Evolutionary conservation across 768 basidiomycete species (phyloP).

Genomic region (Hemileccinum rubropunctum): DNA sequence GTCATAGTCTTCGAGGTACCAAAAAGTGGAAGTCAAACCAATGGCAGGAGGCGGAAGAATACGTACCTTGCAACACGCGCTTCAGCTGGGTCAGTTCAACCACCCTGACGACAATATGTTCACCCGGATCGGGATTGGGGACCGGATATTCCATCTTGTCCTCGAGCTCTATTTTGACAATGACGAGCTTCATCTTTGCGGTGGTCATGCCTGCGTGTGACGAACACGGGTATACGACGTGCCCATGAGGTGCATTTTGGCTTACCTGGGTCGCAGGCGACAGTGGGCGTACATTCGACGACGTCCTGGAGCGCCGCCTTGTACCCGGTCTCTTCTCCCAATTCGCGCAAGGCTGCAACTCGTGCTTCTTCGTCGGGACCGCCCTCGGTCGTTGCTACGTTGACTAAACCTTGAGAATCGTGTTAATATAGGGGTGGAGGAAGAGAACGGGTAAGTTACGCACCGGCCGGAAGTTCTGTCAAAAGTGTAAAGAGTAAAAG

Average conservation of each 20-base stretch:
- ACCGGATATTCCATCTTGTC: conserved; percentile 64
- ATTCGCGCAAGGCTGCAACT: conserved; percentile 79
- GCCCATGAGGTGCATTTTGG: neutral
- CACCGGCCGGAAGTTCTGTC: conserved; percentile 58
- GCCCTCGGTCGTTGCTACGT: conserved; percentile 45
- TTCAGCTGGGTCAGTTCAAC: conserved; percentile 67
- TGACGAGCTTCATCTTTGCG: conserved; percentile 87
- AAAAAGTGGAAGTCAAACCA: neutral
- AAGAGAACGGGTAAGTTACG: conserved; percentile 19
- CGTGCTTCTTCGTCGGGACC: conserved; percentile 62
- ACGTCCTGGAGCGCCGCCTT: conserved; percentile 53
- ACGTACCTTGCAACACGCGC: conserved; percentile 62
- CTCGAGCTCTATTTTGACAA: conserved; percentile 65
- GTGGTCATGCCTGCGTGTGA: conserved; percentile 79
- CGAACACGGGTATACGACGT: too few relatives aligned
- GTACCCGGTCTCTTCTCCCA: conserved; percentile 93
- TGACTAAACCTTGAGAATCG: conserved; percentile 62
- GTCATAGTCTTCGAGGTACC: conserved; percentile 47
- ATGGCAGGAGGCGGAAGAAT: neutral
- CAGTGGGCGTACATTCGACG: conserved; percentile 56
- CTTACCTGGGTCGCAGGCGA: conserved; percentile 71
- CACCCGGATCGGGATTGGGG: conserved; percentile 81
- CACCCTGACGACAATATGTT: conserved; percentile 73
- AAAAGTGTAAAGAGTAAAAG: too few relatives aligned
- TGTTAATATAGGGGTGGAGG: neutral